Base-by-base conservation (phyloP, 2,329 filamentous ascomycete genomes). In the Chaetomiaceae sp. region DNA sequence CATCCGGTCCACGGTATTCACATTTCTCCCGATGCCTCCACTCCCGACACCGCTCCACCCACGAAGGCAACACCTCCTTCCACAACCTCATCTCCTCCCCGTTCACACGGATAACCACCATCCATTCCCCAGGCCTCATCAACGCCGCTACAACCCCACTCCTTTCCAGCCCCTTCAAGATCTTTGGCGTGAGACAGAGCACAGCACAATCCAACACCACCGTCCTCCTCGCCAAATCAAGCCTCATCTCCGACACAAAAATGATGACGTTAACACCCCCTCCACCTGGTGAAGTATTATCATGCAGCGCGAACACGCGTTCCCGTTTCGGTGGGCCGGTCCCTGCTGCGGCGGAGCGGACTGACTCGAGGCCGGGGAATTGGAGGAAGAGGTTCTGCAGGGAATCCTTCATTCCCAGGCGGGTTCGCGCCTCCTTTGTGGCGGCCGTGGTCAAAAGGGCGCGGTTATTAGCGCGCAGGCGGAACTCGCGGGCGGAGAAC, bases 61-160 rank as follows among this genome's bases (percentile, higher is more conserved):
- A 56, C 0, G 72, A 68, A 0, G 76, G 75, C 3, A 80, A 61
- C 1, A 65, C 51, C 33, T 65, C 68, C 59, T 76, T 76, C 77
- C 76, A 80, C 9, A 77, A 66, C 1, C 78, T 65, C 3, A 89
- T 69, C 29, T 87, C 85, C n/a, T 74, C 76, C 11, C 80, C 79
- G 29, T 76, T 67, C 5, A 77, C 71, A 1, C 43, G 63, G 2
- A 37, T 2, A 20, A 9, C 12, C 17, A 45, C 47, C 47, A 40
- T 25, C 25, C 19, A 7, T 2, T 15, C 33, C 7, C 14, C 7
- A 9, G 6, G 7, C 12, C n/a, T n/a, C 31, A 11, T n/a, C 38
- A 20, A 14, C 39, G 6, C 29, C 27, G 31, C 11, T 31, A 29
- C 2, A 23, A 36, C 14, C 4, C 20, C 14, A 6, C 11, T 19